Percentiles rank a stretch among this genome's conserved stretches.
Conservation (phyloP, 345 rosid genomes). For the Syzygium aromaticum region DNA sequence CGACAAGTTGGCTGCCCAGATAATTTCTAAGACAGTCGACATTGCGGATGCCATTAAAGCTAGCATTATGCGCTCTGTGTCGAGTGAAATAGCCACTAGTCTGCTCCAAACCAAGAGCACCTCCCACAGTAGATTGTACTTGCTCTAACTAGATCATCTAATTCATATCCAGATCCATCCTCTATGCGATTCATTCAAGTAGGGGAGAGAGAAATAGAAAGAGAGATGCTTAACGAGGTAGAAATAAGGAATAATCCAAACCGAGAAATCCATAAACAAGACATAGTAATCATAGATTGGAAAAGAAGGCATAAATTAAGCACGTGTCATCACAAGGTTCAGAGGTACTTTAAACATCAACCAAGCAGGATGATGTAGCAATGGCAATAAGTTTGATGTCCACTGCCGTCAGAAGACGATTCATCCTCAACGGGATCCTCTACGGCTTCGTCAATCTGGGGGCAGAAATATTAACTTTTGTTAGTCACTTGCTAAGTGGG, state of each 20-base stretch:
- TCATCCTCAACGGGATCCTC: not conserved
- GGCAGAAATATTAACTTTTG: not conserved
- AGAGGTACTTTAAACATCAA: not conserved
- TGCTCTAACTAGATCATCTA: not conserved
- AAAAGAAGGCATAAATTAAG: not conserved
- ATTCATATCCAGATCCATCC: not conserved
- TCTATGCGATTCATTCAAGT: not conserved
- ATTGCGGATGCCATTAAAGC: conserved; percentile 35
- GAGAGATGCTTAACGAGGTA: not conserved
- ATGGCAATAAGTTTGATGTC: not conserved
- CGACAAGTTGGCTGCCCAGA: conserved; percentile 24
- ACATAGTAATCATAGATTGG: not conserved
- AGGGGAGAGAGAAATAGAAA: not conserved
- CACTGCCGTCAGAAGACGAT: not conserved
- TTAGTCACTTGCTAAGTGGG: not conserved
- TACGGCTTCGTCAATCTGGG: not conserved
- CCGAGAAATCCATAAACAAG: not conserved
- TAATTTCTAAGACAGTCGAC: conserved; percentile 30
- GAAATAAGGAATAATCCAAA: not conserved
- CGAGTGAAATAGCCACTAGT: not conserved
- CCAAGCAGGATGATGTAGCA: not conserved
- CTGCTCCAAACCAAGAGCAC: not conserved
- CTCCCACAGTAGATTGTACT: not conserved
- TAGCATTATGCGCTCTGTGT: not conserved
- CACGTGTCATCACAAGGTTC: not conserved